phyloP scores from a whole-genome alignment of 2,329 filamentous ascomycete genomes.

The Fusarium torreyae region DNA sequence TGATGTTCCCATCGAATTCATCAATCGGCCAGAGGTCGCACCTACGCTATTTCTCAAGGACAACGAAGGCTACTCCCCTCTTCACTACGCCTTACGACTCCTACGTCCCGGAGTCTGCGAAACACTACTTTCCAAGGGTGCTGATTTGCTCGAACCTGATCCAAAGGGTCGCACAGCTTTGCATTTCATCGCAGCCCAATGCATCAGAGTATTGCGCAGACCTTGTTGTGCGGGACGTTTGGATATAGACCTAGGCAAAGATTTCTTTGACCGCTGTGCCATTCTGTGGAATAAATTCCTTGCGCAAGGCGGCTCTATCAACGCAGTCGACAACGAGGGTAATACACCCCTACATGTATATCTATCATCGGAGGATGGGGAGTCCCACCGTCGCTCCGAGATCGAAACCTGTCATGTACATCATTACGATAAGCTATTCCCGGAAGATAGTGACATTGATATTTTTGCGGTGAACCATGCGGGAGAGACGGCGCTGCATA shows the following conservation, averaged over 20 bases:
- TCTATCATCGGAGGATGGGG: not conserved
- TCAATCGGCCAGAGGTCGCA: conserved; percentile 27
- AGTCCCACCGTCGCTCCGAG: accelerated
- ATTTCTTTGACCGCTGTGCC: conserved; percentile 24
- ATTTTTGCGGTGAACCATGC: conserved; percentile 27
- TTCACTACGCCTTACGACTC: conserved; percentile 33
- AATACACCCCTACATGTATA: conserved; percentile 36
- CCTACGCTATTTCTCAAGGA: conserved; percentile 24
- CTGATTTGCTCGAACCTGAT: conserved; percentile 27
- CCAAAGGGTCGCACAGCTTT: conserved; percentile 30
- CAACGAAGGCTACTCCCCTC: conserved; percentile 17
- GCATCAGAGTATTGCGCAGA: not conserved
- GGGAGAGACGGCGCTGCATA: conserved; percentile 41
- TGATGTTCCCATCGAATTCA: conserved; percentile 27
- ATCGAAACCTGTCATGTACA: conserved; percentile 22
- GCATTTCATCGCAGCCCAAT: conserved; percentile 39
- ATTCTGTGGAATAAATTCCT: conserved; percentile 28
- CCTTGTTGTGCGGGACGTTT: not conserved
- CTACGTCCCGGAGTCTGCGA: conserved; percentile 37
- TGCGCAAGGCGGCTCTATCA: conserved; percentile 28
- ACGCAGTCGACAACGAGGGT: conserved; percentile 27
- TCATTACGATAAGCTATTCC: conserved; percentile 34
- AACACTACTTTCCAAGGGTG: conserved; percentile 32
- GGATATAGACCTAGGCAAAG: not conserved
- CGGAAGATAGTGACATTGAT: conserved; percentile 27